Evolutionary conservation across 176 grass and related monocot species (phyloP).

Genomic region (Juncus inflexus): DNA sequence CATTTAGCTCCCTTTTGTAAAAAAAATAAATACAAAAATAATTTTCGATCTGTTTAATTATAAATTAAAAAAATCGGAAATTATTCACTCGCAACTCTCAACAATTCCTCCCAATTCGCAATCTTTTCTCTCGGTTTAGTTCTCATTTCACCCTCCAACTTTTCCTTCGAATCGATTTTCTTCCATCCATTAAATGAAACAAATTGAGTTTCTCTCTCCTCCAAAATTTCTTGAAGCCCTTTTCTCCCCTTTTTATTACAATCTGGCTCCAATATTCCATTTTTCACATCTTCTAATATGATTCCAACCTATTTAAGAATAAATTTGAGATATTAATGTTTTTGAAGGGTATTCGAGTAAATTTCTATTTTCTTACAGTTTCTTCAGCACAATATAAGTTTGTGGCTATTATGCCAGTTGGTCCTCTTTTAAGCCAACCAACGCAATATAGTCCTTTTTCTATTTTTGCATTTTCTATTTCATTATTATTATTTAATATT

Average conservation of each 20-base stretch:
- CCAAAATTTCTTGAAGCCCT: constrained; percentile 53
- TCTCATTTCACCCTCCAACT: constrained; percentile 35
- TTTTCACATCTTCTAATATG: constrained; percentile 71
- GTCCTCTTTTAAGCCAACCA: constrained; percentile 98
- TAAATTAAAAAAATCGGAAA: not conserved
- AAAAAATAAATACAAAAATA: constrained; percentile 1
- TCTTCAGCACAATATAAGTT: constrained; percentile 89
- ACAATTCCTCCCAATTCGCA: constrained; percentile 54
- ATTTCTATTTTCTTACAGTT: constrained; percentile 45
- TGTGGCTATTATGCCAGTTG: constrained; percentile 81
- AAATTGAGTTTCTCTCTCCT: constrained; percentile 44
- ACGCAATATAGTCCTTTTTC: constrained; percentile 71
- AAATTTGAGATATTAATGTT: not conserved
- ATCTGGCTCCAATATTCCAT: constrained; percentile 25
- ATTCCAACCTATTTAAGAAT: constrained; percentile 48
- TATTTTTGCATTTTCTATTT: constrained; percentile 33
- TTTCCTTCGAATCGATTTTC: constrained; percentile 71
- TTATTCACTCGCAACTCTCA: constrained; percentile 33
- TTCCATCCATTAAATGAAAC: constrained; percentile 61
- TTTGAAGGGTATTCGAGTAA: not conserved
- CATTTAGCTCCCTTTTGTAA: too few species aligned
- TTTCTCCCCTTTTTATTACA: constrained; percentile 44
- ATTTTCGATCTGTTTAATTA: not conserved
- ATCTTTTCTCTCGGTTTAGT: constrained; percentile 80
- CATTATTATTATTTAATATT: constrained; percentile 39